These are phyloP conservation scores for Podila horticola DNA, from an alignment of 192 early-diverging fungal species.

Conservation along the genomic window DNA sequence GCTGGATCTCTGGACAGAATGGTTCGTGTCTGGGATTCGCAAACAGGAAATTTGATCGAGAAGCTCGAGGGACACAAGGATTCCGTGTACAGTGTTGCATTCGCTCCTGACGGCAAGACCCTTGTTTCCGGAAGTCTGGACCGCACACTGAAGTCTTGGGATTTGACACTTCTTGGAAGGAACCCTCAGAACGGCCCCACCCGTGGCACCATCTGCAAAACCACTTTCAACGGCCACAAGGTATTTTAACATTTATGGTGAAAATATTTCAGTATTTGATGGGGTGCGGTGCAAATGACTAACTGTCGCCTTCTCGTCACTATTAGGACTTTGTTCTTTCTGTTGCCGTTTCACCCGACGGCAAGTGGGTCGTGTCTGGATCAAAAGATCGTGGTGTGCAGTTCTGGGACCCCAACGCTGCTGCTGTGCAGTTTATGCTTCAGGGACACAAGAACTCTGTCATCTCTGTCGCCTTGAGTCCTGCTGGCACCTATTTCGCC, in stretches of 20 bases:
- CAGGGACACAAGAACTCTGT: conserved; percentile 99
- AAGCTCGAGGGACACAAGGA: conserved; percentile 95
- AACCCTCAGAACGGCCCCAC: conserved; percentile 36
- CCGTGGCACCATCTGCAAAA: conserved; percentile 51
- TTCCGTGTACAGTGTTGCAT: conserved; percentile 95
- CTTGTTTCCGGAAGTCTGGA: conserved; percentile 94
- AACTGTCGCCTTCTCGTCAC: too few relatives aligned
- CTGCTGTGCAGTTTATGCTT: conserved; percentile 82
- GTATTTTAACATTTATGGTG: too few relatives aligned
- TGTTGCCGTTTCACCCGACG: conserved; percentile 86
- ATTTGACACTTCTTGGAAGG: conserved; percentile 66
- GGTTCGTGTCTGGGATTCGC: conserved; percentile 91
- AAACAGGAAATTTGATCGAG: conserved; percentile 81
- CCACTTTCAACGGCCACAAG: conserved; percentile 64
- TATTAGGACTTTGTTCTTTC: conserved; percentile 92
- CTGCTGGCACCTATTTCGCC: conserved; percentile 87
- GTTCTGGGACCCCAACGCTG: conserved; percentile 89
- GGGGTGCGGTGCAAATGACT: too few relatives aligned
- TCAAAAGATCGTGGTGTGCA: conserved; percentile 94
- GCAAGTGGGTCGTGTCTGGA: conserved; percentile 91
- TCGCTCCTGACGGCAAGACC: conserved; percentile 90
- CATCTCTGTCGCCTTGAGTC: conserved; percentile 89
- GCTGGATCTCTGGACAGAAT: conserved; percentile 93
- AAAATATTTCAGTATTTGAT: too few relatives aligned
- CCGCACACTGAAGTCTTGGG: conserved; percentile 93